phyloP scores from a whole-genome alignment of 1,139 yeast genomes.

The Pichiaceae sp. region DNA sequence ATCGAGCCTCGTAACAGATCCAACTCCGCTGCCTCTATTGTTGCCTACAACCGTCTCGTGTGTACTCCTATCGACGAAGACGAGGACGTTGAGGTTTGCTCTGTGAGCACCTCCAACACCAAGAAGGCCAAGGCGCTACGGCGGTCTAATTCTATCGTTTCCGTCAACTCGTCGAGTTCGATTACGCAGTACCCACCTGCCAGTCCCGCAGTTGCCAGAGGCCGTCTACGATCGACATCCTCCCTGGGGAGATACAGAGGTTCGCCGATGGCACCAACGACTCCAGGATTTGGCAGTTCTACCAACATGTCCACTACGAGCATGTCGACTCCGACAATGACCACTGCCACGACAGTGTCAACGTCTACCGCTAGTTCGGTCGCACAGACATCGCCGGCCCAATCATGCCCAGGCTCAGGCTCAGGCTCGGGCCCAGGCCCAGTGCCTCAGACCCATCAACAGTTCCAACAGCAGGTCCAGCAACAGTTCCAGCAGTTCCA shows the following conservation, averaged over 20 bases:
- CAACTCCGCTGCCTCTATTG: slow-evolving; percentile 4
- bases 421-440: no score
- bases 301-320: neutral
- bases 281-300: neutral
- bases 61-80: slow-evolving; percentile 4
- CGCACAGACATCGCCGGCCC: no score
- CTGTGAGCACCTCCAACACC: slow-evolving; percentile 17
- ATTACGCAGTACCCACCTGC: slow-evolving; percentile 14
- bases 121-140: slow-evolving; percentile 18
- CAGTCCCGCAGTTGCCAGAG: slow-evolving; percentile 5
- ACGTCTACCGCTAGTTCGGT: neutral
- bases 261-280: slow-evolving; percentile 1
- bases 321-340: neutral
- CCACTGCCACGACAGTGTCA: neutral
- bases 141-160: slow-evolving; percentile 20
- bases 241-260: slow-evolving; percentile 2
- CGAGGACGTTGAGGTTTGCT: slow-evolving; percentile 17
- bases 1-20: slow-evolving; percentile 9
- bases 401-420: no score
- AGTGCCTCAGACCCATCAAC: neutral
- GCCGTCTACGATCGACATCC: slow-evolving; percentile 5
- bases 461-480: slow-evolving; percentile 1
- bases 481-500: slow-evolving; percentile 1
- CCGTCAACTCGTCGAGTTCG: slow-evolving; percentile 15
- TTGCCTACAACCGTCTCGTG: neutral